Evolutionary conservation across 2,329 filamentous ascomycete genomes (phyloP).

Genomic region (Septoria petroselini): DNA sequence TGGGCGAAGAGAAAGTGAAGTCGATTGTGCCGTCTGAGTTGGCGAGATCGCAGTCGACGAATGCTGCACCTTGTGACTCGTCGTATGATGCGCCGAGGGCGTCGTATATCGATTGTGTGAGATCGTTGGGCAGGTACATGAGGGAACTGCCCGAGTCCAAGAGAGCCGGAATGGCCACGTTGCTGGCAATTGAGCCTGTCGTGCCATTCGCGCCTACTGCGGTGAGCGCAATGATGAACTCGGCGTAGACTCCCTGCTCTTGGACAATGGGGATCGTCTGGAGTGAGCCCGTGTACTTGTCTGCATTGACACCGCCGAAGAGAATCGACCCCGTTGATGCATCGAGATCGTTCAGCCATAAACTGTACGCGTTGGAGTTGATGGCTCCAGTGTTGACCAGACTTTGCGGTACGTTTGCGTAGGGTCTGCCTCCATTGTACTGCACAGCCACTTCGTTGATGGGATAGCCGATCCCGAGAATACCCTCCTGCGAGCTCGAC

Average conservation of each 20-base stretch:
- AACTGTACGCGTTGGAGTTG: constrained; percentile 62
- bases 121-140: constrained; percentile 63
- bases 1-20: constrained; percentile 56
- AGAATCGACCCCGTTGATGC: constrained; percentile 68
- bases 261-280: constrained; percentile 59
- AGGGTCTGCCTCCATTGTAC: constrained; percentile 50
- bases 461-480: constrained; percentile 80
- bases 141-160: constrained; percentile 74
- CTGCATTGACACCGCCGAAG: constrained; percentile 77
- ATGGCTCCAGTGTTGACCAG: constrained; percentile 63
- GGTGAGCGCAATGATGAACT: constrained; percentile 53
- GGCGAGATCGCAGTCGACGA: constrained; percentile 54
- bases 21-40: constrained; percentile 51
- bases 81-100: constrained; percentile 45
- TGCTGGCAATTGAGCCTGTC: constrained; percentile 43
- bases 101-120: constrained; percentile 49
- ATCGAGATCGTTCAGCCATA: constrained; percentile 61
- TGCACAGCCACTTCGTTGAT: constrained; percentile 73
- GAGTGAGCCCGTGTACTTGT: constrained; percentile 66
- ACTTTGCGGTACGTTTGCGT: constrained; percentile 62
- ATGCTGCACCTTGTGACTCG: constrained; percentile 44
- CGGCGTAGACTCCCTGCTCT: constrained; percentile 49
- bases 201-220: constrained; percentile 45
- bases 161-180: constrained; percentile 54
- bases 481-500: constrained; percentile 61